A percentile compares a stretch with the other conserved stretches of the same genome.
phyloP scores from a whole-genome alignment of 2,329 filamentous ascomycete species.

The Hymenoscyphus fructigenus region DNA sequence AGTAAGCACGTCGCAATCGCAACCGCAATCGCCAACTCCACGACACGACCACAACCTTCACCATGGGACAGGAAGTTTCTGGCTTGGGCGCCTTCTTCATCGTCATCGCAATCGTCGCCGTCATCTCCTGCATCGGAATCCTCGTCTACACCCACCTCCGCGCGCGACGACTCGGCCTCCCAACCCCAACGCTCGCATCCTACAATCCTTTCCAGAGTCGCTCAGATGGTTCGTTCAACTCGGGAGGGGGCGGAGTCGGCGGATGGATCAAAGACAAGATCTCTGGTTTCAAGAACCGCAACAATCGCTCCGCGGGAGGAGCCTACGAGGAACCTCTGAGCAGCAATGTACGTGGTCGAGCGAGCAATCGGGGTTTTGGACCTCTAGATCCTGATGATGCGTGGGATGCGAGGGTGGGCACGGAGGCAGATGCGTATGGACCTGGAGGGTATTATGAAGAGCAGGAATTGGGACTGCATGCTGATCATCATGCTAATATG shows the following conservation, averaged over 20 bases:
- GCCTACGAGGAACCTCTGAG: conserved; percentile 64
- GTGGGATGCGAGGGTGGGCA: conserved; percentile 78
- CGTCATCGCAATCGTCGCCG: conserved; percentile 62
- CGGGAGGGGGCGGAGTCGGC: conserved; percentile 56
- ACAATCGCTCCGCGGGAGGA: conserved; percentile 64
- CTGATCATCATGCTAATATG: conserved; percentile 44
- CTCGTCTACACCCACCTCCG: conserved; percentile 70
- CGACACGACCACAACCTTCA: neutral
- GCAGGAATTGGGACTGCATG: conserved; percentile 62
- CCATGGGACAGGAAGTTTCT: conserved; percentile 53
- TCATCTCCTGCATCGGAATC: conserved; percentile 62
- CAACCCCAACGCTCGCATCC: conserved; percentile 64
- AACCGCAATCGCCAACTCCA: neutral
- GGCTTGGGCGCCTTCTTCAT: conserved; percentile 73
- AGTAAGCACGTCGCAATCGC: neutral
- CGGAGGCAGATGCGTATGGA: conserved; percentile 66
- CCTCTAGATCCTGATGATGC: conserved; percentile 79
- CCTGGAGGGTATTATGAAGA: conserved; percentile 70
- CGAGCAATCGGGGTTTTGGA: conserved; percentile 58
- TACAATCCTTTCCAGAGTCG: conserved; percentile 67
- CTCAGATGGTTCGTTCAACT: conserved; percentile 40
- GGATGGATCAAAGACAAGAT: conserved; percentile 73
- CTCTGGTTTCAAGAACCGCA: conserved; percentile 61
- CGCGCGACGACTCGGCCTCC: conserved; percentile 72
- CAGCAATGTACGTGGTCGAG: conserved; percentile 39